Conservation (phyloP, 1,284 basidiomycete species). For the Xerocomus amazonicus region DNA sequence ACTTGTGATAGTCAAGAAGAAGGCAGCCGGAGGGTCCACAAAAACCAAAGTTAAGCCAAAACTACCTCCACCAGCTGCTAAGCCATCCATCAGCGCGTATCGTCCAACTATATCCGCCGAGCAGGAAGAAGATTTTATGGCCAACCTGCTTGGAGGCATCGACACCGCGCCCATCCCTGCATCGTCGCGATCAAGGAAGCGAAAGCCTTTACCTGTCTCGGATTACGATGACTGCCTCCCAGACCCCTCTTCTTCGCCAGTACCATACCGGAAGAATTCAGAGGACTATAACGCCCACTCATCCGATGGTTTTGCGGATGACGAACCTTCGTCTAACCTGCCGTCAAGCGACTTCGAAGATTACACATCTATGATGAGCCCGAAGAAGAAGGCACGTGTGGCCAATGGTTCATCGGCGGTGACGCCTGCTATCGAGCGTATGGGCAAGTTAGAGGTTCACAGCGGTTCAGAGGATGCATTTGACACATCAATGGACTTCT, state of each 20-base stretch:
- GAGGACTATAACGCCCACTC: constrained; percentile 41
- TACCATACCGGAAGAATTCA: constrained; percentile 26
- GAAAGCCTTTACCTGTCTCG: constrained; percentile 64
- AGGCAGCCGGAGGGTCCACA: constrained; percentile 36
- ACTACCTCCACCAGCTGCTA: constrained; percentile 47
- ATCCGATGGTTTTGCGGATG: constrained; percentile 57
- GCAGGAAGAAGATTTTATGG: constrained; percentile 87
- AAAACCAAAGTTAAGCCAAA: constrained; percentile 43
- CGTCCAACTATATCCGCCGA: constrained; percentile 69
- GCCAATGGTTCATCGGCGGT: constrained; percentile 38
- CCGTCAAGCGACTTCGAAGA: constrained; percentile 54
- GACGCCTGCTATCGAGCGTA: constrained; percentile 50
- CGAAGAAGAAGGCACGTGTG: constrained; percentile 61
- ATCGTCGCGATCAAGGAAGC: constrained; percentile 52
- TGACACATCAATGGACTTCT: constrained; percentile 51
- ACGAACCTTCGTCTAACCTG: constrained; percentile 31
- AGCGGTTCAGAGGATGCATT: constrained; percentile 49
- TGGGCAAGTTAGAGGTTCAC: constrained; percentile 58
- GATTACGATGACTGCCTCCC: constrained; percentile 29
- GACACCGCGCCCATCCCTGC: constrained; percentile 45
- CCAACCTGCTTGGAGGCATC: constrained; percentile 65
- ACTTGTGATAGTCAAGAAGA: constrained; percentile 39
- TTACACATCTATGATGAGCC: constrained; percentile 48
- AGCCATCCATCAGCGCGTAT: constrained; percentile 71
- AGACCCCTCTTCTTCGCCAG: constrained; percentile 39